Percentiles rank a stretch among this genome's conserved stretches.
Conservation (phyloP, 306 rosid genomes). For the Cucurbita ficifolia region DNA sequence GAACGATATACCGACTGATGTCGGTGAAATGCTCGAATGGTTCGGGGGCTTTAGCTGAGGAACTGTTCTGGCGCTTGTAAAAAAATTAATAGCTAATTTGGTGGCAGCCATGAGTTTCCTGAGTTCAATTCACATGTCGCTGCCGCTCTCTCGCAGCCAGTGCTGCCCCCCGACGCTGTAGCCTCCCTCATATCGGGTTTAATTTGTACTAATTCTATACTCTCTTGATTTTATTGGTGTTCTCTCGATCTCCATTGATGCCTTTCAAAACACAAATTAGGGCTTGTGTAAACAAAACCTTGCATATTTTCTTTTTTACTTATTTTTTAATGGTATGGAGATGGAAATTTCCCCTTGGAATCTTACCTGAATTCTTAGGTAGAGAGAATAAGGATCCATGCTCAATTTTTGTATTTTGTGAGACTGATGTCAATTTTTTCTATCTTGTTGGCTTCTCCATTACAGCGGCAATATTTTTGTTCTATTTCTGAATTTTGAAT, state of each 20-base stretch:
- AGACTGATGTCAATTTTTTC: background rate
- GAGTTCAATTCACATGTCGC: background rate
- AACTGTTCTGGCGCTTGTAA: no score
- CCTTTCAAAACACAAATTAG: no score
- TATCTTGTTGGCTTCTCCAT: background rate
- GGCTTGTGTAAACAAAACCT: background rate
- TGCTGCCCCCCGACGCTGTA: no score
- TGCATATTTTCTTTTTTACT: background rate
- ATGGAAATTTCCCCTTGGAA: background rate
- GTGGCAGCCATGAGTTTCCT: no score
- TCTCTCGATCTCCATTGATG: no score
- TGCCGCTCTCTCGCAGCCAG: no score
- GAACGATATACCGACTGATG: background rate
- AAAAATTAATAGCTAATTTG: no score
- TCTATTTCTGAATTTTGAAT: background rate
- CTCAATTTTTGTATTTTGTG: background rate
- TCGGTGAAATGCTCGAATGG: background rate
- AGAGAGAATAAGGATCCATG: background rate
- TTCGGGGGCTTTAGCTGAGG: no score
- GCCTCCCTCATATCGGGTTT: no score
- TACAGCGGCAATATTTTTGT: background rate
- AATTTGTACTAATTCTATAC: no score
- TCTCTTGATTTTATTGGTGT: no score
- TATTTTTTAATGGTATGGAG: background rate
- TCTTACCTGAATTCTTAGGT: background rate